Evolutionary conservation across 202 grass and related monocot genomes (phyloP).

Genomic region (Bolboschoenoplectus hybrid): DNA sequence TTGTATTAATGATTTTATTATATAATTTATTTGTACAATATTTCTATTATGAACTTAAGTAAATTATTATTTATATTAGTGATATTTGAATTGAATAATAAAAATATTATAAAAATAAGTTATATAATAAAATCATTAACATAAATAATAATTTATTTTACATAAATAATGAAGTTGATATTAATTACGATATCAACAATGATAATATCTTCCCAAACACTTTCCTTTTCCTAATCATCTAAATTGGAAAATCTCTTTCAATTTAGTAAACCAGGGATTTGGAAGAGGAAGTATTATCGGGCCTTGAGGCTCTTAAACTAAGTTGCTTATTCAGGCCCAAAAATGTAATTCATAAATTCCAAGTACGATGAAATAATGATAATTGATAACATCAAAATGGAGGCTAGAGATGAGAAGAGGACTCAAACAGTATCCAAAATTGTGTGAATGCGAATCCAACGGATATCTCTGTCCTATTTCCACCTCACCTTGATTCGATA

Average conservation of each 20-base stretch:
- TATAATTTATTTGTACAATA: no score
- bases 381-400: neutral
- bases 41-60: no score
- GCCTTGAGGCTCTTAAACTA: neutral
- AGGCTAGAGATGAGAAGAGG: neutral
- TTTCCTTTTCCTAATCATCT: neutral
- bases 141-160: no score
- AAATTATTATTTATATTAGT: no score
- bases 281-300: neutral
- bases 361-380: neutral
- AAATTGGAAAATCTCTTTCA: neutral
- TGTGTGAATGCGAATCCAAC: slow-evolving; percentile 30
- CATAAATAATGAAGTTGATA: no score
- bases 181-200: no score
- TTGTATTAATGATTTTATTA: no score
- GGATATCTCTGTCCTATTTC: slow-evolving; percentile 29
- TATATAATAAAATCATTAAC: no score
- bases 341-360: neutral
- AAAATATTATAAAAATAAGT: no score
- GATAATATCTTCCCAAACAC: no score
- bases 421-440: slow-evolving; percentile 6
- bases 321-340: neutral
- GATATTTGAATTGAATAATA: no score
- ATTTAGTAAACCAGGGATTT: neutral
- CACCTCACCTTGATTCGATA: slow-evolving; percentile 3